phyloP scores from a whole-genome alignment of 306 rosid genomes.

The Rosa rugosa region DNA sequence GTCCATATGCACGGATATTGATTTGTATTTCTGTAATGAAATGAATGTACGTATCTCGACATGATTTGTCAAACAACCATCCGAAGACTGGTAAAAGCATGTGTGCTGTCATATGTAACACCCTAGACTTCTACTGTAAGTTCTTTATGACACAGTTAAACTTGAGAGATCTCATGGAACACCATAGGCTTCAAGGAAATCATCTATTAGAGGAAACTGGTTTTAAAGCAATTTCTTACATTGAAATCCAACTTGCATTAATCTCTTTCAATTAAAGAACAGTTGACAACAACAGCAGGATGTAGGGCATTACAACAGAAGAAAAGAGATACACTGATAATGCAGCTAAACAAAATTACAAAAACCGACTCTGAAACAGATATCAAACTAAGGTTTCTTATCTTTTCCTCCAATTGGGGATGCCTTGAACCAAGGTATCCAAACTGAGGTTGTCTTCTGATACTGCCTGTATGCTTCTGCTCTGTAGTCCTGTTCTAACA shows the following conservation, averaged over 20 bases:
- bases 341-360: conserved; percentile 21
- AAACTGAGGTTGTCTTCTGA: conserved; percentile 86
- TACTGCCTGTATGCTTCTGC: conserved; percentile 69
- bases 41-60: neutral
- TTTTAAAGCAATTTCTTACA: conserved; percentile 28
- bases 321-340: conserved; percentile 11
- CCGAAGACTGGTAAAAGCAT: neutral
- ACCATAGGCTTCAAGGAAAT: neutral
- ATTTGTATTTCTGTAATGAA: neutral
- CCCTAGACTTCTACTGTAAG: neutral
- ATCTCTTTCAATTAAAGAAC: conserved; percentile 29
- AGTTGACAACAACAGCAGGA: conserved; percentile 22
- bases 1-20: neutral
- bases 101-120: neutral
- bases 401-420: conserved; percentile 43
- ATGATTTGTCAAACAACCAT: neutral
- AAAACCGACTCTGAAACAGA: neutral
- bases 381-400: conserved; percentile 54
- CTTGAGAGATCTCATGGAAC: neutral
- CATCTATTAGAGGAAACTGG: neutral
- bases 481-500: conserved; percentile 67
- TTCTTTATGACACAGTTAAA: neutral
- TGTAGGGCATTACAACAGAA: conserved; percentile 17
- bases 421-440: conserved; percentile 87
- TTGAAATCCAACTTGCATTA: conserved; percentile 32